Conservation (phyloP, 768 basidiomycete species). For the Leccinum olivaceopallidum region DNA sequence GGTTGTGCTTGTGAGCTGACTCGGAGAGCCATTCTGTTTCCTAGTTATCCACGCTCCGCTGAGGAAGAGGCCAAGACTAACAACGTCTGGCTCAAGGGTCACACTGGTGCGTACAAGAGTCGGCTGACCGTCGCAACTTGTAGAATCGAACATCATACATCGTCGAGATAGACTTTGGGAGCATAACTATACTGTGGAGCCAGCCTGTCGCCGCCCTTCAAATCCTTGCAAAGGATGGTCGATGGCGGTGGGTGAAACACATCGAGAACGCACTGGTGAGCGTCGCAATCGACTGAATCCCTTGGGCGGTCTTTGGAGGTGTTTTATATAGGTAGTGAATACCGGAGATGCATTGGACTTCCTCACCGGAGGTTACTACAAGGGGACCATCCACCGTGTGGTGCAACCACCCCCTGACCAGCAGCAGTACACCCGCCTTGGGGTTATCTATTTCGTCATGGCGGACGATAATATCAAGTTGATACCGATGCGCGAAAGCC, state of each 20-base stretch:
- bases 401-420: neutral
- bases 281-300: neutral
- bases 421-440: neutral
- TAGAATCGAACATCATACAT: neutral
- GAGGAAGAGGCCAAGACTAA: neutral
- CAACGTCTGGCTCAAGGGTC: neutral
- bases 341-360: neutral
- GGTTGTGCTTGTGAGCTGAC: neutral
- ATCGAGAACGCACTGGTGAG: neutral
- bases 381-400: neutral
- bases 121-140: neutral
- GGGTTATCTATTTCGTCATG: neutral
- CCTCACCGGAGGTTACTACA: neutral
- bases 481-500: neutral
- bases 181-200: neutral
- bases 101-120: neutral
- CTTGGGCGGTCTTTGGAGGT: neutral
- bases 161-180: neutral
- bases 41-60: neutral
- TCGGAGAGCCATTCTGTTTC: neutral
- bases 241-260: neutral
- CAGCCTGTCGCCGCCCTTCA: neutral
- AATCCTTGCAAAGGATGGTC: neutral
- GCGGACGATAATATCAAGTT: neutral
- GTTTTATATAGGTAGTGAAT: neutral